Percentiles rank a stretch among this genome's conserved stretches.
Conservation (phyloP, 352 stramenopile genomes). For the Plasmopara muralis region DNA sequence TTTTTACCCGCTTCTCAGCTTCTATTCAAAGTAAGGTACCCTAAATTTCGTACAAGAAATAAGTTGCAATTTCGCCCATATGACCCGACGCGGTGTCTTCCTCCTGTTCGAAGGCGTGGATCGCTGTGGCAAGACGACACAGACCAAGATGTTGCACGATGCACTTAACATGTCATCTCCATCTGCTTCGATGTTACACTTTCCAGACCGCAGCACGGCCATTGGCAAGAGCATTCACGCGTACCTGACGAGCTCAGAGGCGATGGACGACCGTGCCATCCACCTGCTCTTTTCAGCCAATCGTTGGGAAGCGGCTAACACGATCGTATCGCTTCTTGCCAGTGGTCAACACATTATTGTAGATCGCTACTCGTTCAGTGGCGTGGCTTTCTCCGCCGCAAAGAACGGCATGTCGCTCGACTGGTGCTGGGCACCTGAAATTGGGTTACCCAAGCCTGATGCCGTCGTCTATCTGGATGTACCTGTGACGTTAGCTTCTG, state of each 20-base stretch:
- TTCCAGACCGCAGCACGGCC: constrained; percentile 77
- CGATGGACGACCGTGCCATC: constrained; percentile 96
- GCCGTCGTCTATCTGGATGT: constrained; percentile 97
- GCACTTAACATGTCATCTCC: constrained; percentile 25
- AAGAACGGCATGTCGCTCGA: constrained; percentile 92
- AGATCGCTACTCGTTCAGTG: constrained; percentile 97
- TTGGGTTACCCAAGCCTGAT: constrained; percentile 95
- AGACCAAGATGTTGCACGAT: constrained; percentile 90
- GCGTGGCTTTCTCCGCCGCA: constrained; percentile 96
- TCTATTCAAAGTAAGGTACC: too few relatives aligned
- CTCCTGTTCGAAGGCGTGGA: constrained; percentile 99
- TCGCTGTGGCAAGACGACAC: constrained; percentile 98
- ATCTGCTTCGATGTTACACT: constrained; percentile 52
- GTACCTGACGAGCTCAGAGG: constrained; percentile 88
- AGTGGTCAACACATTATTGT: constrained; percentile 92
- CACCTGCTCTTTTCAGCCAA: constrained; percentile 99
- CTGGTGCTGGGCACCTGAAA: constrained; percentile 97
- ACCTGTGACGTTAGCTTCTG: constrained; percentile 79
- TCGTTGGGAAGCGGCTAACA: constrained; percentile 93
- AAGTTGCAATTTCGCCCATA: constrained; percentile 9
- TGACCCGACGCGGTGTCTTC: constrained; percentile 89
- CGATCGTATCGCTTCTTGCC: constrained; percentile 58
- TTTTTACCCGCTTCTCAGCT: too few relatives aligned
- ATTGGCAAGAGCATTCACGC: constrained; percentile 96
- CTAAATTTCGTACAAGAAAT: too few relatives aligned